Conservation (phyloP, 2,329 filamentous ascomycete species). For the Lomentospora prolificans region DNA sequence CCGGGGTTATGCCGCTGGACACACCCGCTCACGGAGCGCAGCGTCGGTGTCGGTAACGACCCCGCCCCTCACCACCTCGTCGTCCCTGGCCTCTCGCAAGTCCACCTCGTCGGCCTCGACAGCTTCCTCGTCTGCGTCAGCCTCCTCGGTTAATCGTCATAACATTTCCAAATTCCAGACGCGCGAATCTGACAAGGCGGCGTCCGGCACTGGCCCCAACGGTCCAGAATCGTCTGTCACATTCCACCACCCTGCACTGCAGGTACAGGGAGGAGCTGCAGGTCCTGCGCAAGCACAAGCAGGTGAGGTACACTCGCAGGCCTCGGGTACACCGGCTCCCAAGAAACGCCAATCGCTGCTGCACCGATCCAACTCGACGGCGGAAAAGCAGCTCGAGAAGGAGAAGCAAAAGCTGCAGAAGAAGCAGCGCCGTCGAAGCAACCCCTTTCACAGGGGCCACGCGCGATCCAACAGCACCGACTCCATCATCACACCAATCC, state of each 20-base stretch:
- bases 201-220: background rate
- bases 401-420: constrained; percentile 7
- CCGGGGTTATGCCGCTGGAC: background rate
- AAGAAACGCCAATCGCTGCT: constrained; percentile 1
- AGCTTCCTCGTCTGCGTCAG: background rate
- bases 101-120: constrained; percentile 3
- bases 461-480: constrained; percentile 4
- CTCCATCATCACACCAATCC: background rate
- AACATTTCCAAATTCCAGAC: background rate
- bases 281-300: background rate
- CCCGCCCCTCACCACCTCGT: background rate
- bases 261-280: background rate
- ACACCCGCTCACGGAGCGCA: constrained; percentile 4
- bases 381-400: background rate
- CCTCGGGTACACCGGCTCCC: background rate
- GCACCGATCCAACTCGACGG: constrained; percentile 3
- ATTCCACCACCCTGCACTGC: background rate
- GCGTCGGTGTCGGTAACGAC: background rate
- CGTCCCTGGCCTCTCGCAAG: background rate
- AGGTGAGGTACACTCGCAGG: background rate
- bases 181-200: background rate
- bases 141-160: background rate
- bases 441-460: constrained; percentile 1
- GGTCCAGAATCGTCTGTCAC: background rate
- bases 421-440: constrained; percentile 5